phyloP scores from a whole-genome alignment of 331 rosid genomes.

The Pyrus hybrid region DNA sequence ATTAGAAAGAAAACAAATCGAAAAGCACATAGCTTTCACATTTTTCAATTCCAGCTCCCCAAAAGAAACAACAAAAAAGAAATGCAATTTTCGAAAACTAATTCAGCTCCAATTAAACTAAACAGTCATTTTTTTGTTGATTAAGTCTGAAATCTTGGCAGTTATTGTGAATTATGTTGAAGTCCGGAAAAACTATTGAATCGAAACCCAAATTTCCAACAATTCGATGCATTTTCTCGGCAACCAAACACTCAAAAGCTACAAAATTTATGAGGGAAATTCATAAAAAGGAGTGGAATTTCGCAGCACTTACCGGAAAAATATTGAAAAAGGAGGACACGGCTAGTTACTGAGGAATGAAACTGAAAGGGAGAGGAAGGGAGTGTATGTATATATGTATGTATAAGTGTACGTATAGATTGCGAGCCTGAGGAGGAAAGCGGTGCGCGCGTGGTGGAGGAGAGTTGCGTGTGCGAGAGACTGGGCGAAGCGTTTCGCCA shows the following conservation, averaged over 20 bases:
- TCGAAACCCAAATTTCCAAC: not conserved
- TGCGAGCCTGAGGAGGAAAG: constrained; percentile 3
- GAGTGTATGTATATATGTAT: not conserved
- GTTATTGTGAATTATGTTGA: not conserved
- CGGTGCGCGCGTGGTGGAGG: constrained; percentile 5
- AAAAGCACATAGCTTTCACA: not conserved
- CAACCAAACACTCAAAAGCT: not conserved
- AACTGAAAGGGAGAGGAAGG: not conserved
- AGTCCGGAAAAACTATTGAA: not conserved
- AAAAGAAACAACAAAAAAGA: not conserved
- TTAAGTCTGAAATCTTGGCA: no score
- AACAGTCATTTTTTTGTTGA: not conserved
- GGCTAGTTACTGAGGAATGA: not conserved
- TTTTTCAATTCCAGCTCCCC: not conserved
- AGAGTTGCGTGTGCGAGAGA: constrained; percentile 67
- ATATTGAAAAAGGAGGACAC: constrained; percentile 1
- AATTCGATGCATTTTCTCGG: not conserved
- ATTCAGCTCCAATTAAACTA: not conserved
- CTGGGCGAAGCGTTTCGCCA: constrained; percentile 48
- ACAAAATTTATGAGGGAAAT: not conserved
- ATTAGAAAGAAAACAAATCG: not conserved
- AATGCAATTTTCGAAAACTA: not conserved
- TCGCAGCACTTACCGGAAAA: constrained; percentile 25
- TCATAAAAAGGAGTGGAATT: not conserved
- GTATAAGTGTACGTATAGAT: not conserved